Evolutionary conservation across 2,329 filamentous ascomycete genomes (phyloP), one percentile per base, ranked within the genome.

Genomic region (Pestalotiopsis sp.): DNA sequence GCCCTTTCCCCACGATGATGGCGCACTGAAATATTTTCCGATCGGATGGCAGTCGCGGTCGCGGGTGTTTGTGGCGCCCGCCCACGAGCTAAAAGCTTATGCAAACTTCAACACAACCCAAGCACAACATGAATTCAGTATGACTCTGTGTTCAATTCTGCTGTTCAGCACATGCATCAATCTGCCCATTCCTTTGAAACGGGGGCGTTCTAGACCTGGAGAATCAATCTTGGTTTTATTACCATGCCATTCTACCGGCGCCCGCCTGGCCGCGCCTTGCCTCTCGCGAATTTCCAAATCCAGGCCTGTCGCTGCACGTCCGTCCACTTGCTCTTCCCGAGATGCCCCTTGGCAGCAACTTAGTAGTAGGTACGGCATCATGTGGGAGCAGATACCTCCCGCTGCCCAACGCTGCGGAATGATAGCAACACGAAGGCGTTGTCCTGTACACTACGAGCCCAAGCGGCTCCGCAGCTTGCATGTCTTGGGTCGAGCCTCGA

Each of bases 11-110:
- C 45, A 52, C 45, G 45, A 52, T 52, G 17, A 14, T 14, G 45
- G 45, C 45, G 45, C 31, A 36, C 57, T 27, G 23, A 27, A 13
- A 59, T 58, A 59, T 59, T 59, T 36, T 59, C 57, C 57, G 57
- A 59, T 52, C 45, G 41, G 41, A n/a, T 49, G 41, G 41, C 41
- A 14, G 41, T n/a, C 41, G 4, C 56, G 25, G 23, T 17, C 57
- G 23, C 27, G 57, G 27, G 57, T 36, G 57, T 59, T 27, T 59
- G 57, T 27, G 57, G 57, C 57, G 57, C 57, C 57, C 57, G 11
- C 17, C 57, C 27, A 23, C 12, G 57, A 59, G 27, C 57, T 59
- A 59, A 59, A 59, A 59, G 23, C 57, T 59, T 59, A 59, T 59
- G 57, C 57, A 27, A 36, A 59, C 57, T 59, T 23, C n/a, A 59